A percentile compares a stretch with the other conserved stretches of the same genome.
Evolutionary conservation across 805 yeast genomes (phyloP).

Genomic region (Torulaspora delbrueckii): DNA sequence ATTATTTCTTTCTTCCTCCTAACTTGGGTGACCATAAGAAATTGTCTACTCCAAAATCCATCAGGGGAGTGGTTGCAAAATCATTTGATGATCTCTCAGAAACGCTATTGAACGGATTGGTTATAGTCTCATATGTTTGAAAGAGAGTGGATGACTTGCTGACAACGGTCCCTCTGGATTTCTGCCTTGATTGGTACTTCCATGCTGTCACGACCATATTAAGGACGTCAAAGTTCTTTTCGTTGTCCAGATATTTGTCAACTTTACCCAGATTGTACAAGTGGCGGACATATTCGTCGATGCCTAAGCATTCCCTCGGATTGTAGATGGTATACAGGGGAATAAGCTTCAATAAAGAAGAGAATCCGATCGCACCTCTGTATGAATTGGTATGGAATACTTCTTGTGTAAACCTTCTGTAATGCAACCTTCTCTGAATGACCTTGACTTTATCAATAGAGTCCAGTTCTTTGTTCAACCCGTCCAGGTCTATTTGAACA

Average conservation of each 20-base stretch:
- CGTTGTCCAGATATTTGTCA: slow-evolving; percentile 38
- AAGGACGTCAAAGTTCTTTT: slow-evolving; percentile 33
- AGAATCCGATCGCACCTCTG: slow-evolving; percentile 59
- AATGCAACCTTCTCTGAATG: slow-evolving; percentile 48
- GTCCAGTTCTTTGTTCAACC: slow-evolving; percentile 48
- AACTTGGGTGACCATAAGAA: slow-evolving; percentile 31
- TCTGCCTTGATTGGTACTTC: slow-evolving; percentile 26
- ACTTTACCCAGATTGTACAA: slow-evolving; percentile 54
- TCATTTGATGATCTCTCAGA: slow-evolving; percentile 8
- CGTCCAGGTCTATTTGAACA: slow-evolving; percentile 48
- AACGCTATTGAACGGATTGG: slow-evolving; percentile 8
- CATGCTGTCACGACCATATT: slow-evolving; percentile 37
- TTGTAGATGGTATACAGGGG: slow-evolving; percentile 77
- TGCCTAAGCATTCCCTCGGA: slow-evolving; percentile 67
- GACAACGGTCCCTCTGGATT: not conserved
- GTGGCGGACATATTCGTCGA: slow-evolving; percentile 65
- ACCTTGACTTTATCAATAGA: slow-evolving; percentile 54
- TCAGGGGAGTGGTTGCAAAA: slow-evolving; percentile 21
- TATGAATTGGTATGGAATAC: slow-evolving; percentile 54
- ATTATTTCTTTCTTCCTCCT: not conserved
- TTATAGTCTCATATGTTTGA: slow-evolving; percentile 1
- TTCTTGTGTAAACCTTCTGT: slow-evolving; percentile 68
- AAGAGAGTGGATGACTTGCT: not conserved
- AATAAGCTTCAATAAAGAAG: slow-evolving; percentile 54
- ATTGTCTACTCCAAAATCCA: slow-evolving; percentile 28